phyloP scores from a whole-genome alignment of 371 early-diverging fungal species.

The Mortierella sp. region DNA sequence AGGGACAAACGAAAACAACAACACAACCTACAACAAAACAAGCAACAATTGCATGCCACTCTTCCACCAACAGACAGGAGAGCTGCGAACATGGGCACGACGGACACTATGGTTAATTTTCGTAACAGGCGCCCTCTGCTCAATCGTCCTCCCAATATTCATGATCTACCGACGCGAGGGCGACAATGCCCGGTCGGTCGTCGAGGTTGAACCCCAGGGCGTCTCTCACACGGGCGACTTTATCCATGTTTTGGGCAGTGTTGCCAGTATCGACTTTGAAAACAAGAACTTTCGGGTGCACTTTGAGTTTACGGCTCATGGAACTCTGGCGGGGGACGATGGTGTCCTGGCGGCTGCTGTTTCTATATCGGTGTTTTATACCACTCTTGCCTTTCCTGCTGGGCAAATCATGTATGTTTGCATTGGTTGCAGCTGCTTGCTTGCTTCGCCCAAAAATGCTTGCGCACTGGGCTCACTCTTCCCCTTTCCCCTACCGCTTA shows the following conservation, averaged over 20 bases:
- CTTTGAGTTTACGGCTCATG: constrained; percentile 54
- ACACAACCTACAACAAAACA: background rate
- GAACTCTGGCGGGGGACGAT: constrained; percentile 48
- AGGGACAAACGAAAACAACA: background rate
- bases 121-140: constrained; percentile 38
- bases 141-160: constrained; percentile 58
- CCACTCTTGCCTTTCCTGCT: constrained; percentile 44
- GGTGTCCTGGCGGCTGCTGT: constrained; percentile 33
- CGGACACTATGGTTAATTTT: constrained; percentile 68
- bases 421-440: background rate
- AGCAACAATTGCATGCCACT: constrained; percentile 62
- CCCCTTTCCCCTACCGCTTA: background rate
- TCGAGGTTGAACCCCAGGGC: constrained; percentile 46
- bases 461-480: background rate
- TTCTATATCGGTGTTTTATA: constrained; percentile 39
- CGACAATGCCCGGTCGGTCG: constrained; percentile 44
- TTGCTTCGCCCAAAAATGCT: constrained; percentile 2
- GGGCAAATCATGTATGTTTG: constrained; percentile 47
- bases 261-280: constrained; percentile 55
- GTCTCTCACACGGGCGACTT: constrained; percentile 45
- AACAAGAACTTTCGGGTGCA: constrained; percentile 55
- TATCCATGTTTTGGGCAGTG: constrained; percentile 41
- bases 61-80: constrained; percentile 71
- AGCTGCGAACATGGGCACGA: constrained; percentile 75
- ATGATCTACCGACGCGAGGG: constrained; percentile 51